Evolutionary conservation across 1,284 basidiomycete species (phyloP).

Genomic region (Cryptococcus amylolentus): DNA sequence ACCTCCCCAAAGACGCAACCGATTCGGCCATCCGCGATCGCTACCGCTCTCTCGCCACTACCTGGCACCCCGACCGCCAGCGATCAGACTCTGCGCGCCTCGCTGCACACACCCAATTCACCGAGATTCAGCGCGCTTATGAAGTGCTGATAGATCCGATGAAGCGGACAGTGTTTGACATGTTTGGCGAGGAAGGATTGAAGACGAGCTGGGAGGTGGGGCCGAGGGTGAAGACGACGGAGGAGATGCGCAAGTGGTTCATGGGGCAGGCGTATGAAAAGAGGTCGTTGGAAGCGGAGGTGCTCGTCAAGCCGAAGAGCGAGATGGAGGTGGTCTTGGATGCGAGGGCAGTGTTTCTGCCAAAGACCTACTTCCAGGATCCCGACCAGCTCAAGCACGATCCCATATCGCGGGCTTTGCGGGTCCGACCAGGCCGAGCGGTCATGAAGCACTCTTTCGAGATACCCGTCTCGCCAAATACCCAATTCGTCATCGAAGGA

Average conservation of each 20-base stretch:
- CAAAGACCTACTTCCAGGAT: conserved; percentile 29
- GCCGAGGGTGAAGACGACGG: conserved; percentile 47
- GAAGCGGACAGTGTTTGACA: conserved; percentile 54
- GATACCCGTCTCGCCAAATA: conserved; percentile 35
- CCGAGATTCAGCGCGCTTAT: conserved; percentile 46
- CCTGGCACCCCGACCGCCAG: conserved; percentile 57
- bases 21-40: conserved; percentile 39
- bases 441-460: conserved; percentile 50
- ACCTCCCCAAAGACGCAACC: conserved; percentile 37
- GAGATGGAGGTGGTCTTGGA: conserved; percentile 44
- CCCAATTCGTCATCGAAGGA: conserved; percentile 40
- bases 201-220: conserved; percentile 53
- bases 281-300: conserved; percentile 51
- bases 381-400: conserved; percentile 36
- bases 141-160: conserved; percentile 52
- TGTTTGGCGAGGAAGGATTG: conserved; percentile 55
- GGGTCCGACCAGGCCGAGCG: conserved; percentile 37
- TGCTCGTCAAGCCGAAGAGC: conserved; percentile 53
- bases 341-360: conserved; percentile 44
- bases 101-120: conserved; percentile 39
- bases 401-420: conserved; percentile 28
- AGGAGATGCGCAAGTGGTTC: conserved; percentile 52
- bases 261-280: conserved; percentile 49
- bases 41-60: conserved; percentile 46
- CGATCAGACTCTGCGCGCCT: conserved; percentile 36